Evolutionary conservation across 2,329 filamentous ascomycete genomes (phyloP), one percentile per base, ranked within the genome.

Genomic region (Cryphonectria parasitica): DNA sequence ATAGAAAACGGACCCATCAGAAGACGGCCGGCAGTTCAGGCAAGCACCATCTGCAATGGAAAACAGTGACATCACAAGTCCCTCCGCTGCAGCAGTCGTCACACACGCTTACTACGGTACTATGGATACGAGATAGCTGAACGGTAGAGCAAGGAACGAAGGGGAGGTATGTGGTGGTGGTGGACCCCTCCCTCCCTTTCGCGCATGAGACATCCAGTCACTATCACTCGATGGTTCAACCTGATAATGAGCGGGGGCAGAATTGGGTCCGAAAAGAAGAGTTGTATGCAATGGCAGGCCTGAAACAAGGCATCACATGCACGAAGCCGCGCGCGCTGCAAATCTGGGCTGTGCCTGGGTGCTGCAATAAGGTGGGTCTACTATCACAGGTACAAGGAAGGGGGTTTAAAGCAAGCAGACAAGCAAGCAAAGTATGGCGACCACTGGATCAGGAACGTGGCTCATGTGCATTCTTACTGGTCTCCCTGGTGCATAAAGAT

Each of bases 21-120:
- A 22, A 49, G 45, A 22, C 45, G 1, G 22, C 45, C 45, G 45
- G 45, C 45, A 49, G 45, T 49, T 49, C 45, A 49, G 45, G 45
- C 56, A 60, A 60, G 19, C n/a, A 60, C 17, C 56, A 34, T 2
- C 25, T 34, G 56, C 56, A 19, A 17, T 8, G 2, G 13, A 34
- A 39, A n/a, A 62, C 34, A 36, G 58, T 62, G 58, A 62, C 58
- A 62, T 62, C 58, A 62, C 58, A 62, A n/a, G n/a, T 11, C 2
- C 58, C 31, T 7, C 58, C 58, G 19, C 58, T 62, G 34, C 58
- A 39, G 34, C 25, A 31, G n/a, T n/a, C n/a, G n/a, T n/a, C n/a
- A 39, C 25, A 61, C 58, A 22, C 17, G 5, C n/a, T 34, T 49
- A n/a, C 41, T 43, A 43, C 17, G 41, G 41, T 17, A n/a, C 22